Base-by-base conservation (phyloP, 1,284 basidiomycete species). In the Ganoderma leucocontextum region DNA sequence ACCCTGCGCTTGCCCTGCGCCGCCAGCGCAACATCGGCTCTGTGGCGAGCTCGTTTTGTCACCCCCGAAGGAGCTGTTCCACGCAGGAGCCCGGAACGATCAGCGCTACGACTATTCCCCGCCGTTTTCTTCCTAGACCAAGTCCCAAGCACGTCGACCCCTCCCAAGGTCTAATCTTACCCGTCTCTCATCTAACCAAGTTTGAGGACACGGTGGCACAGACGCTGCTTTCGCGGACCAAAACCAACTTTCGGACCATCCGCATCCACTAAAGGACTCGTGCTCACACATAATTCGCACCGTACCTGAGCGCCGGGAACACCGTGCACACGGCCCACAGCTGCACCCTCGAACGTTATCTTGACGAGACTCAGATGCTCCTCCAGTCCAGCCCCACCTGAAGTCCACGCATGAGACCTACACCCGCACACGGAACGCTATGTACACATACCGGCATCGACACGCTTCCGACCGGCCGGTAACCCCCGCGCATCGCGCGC, bases 381-480 rank as follows among this genome's bases (percentile, higher is more conserved):
- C 44, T 47, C 22, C 9, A 49, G 22, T 13, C 10, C 22, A 25
- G 47, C 10, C 12, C 47, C 47, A 22, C 10, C 15, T n/a, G 22
- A 22, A 8, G n/a, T 47, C 13, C 47, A 25, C 22, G 47, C 47
- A 49, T 25, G 22, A 49, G 13, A 4, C n/a, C 8, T 47, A 19
- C 42, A 8, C 36, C 36, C 35, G 35, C n/a, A n/a, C 38, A 29
- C 58, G 15, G 38, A 59, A 22, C 58, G 19, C 58, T 13, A 29
- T 42, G 38, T 25, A 25, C 58, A 22, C 38, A 60, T 25, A 19
- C 15, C 58, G 58, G 38, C 58, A 60, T 60, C 19, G 22, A 39
- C 38, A 60, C 22, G 58, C 58, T 60, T 60, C 58, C 58, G 58
- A 42, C 10, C 19, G 22, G 22, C 38, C 38, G 58, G 58, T 41